Evolutionary conservation across 805 yeast species (phyloP), one percentile per base, ranked within the genome.

Genomic region (Saccharomycopsis guyanensis): DNA sequence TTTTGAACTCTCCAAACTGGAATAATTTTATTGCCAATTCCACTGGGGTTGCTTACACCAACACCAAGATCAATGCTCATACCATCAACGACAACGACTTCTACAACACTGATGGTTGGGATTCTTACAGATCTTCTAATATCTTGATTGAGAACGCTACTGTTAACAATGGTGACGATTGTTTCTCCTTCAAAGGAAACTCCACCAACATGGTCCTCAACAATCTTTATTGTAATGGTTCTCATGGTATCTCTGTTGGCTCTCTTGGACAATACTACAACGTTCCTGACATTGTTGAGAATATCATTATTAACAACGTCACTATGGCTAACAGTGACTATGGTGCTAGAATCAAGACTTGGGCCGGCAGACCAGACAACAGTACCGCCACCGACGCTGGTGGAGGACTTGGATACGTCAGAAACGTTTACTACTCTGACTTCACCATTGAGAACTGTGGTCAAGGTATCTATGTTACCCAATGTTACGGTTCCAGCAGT

Each of bases 91-190:
- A 15, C n/a, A 36, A 42, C 33, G 10, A 38, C 6, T 42, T 20
- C 20, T 42, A 46, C 25, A 46, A 46, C 36, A 46, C 46, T 22
- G 50, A 46, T 38, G 50, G 50, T 3, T 46, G 50, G 50, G 50
- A 46, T 31, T 27, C 46, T 12, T 46, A 46, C 24, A 37, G 50
- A 42, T 22, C 46, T 4, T 13, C 23, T n/a, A 32, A 46, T 20
- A 23, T 46, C 8, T 13, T 42, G 4, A 8, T 46, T 24, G 50
- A 46, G 34, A 46, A 46, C 27, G 50, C 46, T 18, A 46, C 50
- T 7, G 34, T 46, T 18, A 36, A 46, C 18, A 46, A 42, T 19
- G 46, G 46, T 16, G 50, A 46, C 37, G 50, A 46, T 38, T 46
- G 46, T 22, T 46, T 46, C 22, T 42, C 46, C 3, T 46, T 46